Percentiles rank a stretch among this genome's conserved stretches.
Conservation (phyloP, 352 stramenopile species). For the Globisporangium canariense region DNA sequence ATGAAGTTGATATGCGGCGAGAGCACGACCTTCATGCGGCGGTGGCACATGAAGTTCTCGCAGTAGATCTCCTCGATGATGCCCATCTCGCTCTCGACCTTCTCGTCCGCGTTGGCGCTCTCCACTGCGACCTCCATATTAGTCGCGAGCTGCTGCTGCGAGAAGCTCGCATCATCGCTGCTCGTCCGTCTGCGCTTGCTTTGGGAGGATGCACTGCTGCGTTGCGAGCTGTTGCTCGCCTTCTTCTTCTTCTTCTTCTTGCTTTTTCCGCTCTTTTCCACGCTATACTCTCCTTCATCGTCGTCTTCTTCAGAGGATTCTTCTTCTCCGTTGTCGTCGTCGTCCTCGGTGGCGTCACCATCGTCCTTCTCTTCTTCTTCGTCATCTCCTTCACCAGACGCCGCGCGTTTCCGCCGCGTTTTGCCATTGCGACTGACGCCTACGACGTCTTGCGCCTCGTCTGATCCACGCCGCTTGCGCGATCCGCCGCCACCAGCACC, state of each 20-base stretch:
- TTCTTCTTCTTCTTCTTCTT: not conserved
- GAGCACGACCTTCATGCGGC: conserved; percentile 88
- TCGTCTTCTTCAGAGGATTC: conserved; percentile 14
- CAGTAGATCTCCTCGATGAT: conserved; percentile 95
- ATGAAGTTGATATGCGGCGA: conserved; percentile 85
- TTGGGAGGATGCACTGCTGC: not conserved
- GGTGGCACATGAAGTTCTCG: conserved; percentile 99
- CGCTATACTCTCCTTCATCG: conserved; percentile 13
- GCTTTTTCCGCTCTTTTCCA: not conserved
- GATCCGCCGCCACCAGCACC: not conserved
- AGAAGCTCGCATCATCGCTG: not conserved
- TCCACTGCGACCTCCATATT: not conserved
- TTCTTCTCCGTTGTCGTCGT: conserved; percentile 16
- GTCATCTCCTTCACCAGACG: not conserved
- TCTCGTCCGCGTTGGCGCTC: conserved; percentile 23
- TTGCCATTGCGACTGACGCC: conserved; percentile 1
- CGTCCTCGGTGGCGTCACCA: conserved; percentile 17
- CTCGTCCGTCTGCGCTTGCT: conserved; percentile 8
- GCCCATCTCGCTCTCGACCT: conserved; percentile 81
- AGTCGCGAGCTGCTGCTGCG: conserved; percentile 1
- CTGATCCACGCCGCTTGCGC: conserved; percentile 3
- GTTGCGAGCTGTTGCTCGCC: not conserved
- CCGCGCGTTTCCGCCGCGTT: conserved; percentile 3
- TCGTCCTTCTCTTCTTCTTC: conserved; percentile 34
- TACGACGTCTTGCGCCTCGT: not conserved